Percentiles rank a stretch among this genome's conserved stretches.
Conservation (phyloP, 1,139 yeast species). For the Blastobotrys petasosporus region DNA sequence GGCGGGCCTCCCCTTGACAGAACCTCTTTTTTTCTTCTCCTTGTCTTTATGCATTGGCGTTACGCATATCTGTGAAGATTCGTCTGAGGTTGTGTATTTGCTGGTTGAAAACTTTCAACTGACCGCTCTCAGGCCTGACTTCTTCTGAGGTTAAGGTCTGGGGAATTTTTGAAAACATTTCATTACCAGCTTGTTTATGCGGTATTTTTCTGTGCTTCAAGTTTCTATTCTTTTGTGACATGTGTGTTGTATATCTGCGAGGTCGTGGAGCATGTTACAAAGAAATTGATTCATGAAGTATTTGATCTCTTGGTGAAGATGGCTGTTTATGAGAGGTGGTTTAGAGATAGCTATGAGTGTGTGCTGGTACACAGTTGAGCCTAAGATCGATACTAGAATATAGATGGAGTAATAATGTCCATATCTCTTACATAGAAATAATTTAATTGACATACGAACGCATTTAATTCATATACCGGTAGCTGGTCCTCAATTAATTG, state of each 20-base stretch:
- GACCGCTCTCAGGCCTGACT: constrained; percentile 77
- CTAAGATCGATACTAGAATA: too few relatives aligned
- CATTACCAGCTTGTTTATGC: neutral
- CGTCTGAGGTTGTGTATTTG: constrained; percentile 99
- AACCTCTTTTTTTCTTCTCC: constrained; percentile 36
- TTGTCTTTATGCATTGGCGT: constrained; percentile 99
- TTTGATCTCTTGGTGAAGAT: neutral
- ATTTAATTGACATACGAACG: too few relatives aligned
- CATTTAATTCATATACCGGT: too few relatives aligned
- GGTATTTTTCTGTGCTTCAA: neutral
- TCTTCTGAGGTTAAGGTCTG: constrained; percentile 33
- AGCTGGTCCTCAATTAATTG: too few relatives aligned
- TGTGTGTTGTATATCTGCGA: neutral
- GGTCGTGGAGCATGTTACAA: neutral
- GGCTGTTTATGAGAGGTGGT: too few relatives aligned
- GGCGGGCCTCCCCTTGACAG: constrained; percentile 1
- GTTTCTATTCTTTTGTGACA: neutral
- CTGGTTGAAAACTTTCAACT: constrained; percentile 99
- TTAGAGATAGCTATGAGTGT: too few relatives aligned
- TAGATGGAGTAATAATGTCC: too few relatives aligned
- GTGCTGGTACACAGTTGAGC: too few relatives aligned
- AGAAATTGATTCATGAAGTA: neutral
- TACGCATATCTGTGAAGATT: constrained; percentile 99
- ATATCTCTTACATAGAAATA: too few relatives aligned
- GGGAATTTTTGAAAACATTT: constrained; percentile 72